phyloP scores from a whole-genome alignment of 1,284 basidiomycete species.

The Rhodotorula sp. region DNA sequence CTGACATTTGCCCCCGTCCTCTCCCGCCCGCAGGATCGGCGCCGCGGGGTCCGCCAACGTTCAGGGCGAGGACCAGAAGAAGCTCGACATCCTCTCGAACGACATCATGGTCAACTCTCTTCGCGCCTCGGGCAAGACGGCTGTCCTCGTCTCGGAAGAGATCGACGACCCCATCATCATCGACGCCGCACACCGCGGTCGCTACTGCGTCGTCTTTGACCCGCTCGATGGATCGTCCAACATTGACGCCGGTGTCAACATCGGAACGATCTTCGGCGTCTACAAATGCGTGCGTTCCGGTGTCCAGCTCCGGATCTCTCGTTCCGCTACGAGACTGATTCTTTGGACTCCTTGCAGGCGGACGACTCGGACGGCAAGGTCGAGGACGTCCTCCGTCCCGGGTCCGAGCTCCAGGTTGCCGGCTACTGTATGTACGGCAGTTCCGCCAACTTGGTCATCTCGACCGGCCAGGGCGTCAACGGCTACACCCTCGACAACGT shows the following conservation, averaged over 20 bases:
- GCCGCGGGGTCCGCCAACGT: conserved; percentile 94
- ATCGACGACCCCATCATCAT: conserved; percentile 49
- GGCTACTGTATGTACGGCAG: conserved; percentile 78
- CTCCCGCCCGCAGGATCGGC: conserved; percentile 65
- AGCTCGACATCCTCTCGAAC: conserved; percentile 77
- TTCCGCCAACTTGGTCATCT: conserved; percentile 93
- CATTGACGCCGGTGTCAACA: conserved; percentile 99
- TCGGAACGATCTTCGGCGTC: conserved; percentile 98
- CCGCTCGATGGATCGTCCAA: conserved; percentile 93
- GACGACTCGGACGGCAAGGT: conserved; percentile 74
- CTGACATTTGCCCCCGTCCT: neutral
- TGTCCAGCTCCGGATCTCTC: conserved; percentile 46
- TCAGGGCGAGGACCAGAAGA: conserved; percentile 99
- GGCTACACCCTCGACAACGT: conserved; percentile 94
- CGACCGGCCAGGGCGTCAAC: conserved; percentile 93
- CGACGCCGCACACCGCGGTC: conserved; percentile 57
- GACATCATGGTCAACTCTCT: conserved; percentile 94
- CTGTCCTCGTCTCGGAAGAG: conserved; percentile 89
- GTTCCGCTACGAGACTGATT: neutral
- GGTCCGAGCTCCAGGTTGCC: conserved; percentile 52
- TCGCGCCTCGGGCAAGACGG: conserved; percentile 71
- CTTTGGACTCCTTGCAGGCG: conserved; percentile 54
- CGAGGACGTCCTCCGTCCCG: conserved; percentile 87
- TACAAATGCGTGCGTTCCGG: conserved; percentile 70
- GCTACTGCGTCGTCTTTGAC: conserved; percentile 93